phyloP scores from a whole-genome alignment of 1,284 basidiomycete genomes.

The Sphaerobolus stellatus region DNA sequence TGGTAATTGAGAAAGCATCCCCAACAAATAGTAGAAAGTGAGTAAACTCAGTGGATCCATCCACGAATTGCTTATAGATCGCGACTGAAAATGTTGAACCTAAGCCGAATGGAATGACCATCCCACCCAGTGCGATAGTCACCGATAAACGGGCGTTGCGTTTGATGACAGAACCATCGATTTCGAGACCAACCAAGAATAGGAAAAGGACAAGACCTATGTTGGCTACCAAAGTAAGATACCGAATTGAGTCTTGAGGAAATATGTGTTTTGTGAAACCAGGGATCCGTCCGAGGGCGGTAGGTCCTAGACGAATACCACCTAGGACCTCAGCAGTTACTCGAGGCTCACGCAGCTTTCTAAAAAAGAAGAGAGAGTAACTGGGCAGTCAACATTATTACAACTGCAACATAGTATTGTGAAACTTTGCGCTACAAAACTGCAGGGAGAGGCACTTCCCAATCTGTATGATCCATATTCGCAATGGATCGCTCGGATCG shows the following conservation, averaged over 20 bases:
- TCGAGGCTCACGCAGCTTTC: slow-evolving; percentile 79
- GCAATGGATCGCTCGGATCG: slow-evolving; percentile 62
- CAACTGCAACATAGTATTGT: slow-evolving; percentile 39
- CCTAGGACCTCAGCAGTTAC: slow-evolving; percentile 88
- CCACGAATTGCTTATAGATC: slow-evolving; percentile 80
- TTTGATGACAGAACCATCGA: slow-evolving; percentile 78
- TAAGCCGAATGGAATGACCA: slow-evolving; percentile 79
- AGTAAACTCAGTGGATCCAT: slow-evolving; percentile 53
- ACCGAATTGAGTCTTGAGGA: slow-evolving; percentile 68
- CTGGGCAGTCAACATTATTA: slow-evolving; percentile 82
- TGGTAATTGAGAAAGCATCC: slow-evolving; percentile 90
- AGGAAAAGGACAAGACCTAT: slow-evolving; percentile 92
- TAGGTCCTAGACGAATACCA: slow-evolving; percentile 81
- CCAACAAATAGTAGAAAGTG: slow-evolving; percentile 95
- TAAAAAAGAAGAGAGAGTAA: slow-evolving; percentile 68
- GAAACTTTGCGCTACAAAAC: not conserved
- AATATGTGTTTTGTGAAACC: slow-evolving; percentile 85
- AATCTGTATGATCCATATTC: slow-evolving; percentile 88
- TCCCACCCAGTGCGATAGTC: slow-evolving; percentile 60
- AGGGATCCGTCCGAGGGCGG: slow-evolving; percentile 72
- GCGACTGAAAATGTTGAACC: slow-evolving; percentile 82
- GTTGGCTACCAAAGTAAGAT: slow-evolving; percentile 86
- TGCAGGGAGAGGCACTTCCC: slow-evolving; percentile 45
- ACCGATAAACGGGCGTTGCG: slow-evolving; percentile 69
- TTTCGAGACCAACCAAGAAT: slow-evolving; percentile 90